phyloP scores from a whole-genome alignment of 2,329 filamentous ascomycete genomes.

The Didymella sp. region DNA sequence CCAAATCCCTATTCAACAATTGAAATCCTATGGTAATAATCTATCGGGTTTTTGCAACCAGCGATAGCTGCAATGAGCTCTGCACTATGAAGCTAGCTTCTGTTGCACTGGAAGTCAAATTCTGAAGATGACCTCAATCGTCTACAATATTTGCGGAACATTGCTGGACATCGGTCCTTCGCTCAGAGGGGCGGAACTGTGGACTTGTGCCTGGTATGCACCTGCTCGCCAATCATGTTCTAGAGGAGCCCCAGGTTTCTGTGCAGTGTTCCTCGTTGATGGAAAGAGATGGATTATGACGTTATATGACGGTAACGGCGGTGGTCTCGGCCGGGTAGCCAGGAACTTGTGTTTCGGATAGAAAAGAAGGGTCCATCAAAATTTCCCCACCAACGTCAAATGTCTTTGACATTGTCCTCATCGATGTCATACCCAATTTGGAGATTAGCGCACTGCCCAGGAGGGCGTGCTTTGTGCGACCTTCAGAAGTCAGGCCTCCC shows the following conservation, averaged over 20 bases:
- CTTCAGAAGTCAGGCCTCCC: not conserved
- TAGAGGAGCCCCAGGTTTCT: not conserved
- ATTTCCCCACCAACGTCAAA: not conserved
- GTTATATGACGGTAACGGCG: not conserved
- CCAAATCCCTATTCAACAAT: no score
- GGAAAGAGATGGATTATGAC: not conserved
- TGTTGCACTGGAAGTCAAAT: not conserved
- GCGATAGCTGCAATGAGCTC: not conserved
- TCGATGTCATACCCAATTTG: conserved; percentile 1
- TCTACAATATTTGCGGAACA: not conserved
- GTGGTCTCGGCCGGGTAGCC: conserved; percentile 7
- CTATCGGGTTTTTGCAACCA: no score
- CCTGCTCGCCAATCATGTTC: not conserved
- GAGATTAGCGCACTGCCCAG: not conserved
- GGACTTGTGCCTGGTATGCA: not conserved
- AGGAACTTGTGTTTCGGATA: conserved; percentile 12
- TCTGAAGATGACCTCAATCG: not conserved
- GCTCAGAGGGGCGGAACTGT: no score
- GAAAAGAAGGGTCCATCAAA: conserved; percentile 3
- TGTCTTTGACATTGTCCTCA: not conserved
- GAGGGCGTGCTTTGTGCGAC: not conserved
- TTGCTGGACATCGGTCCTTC: not conserved
- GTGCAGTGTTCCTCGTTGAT: not conserved
- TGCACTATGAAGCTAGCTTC: not conserved
- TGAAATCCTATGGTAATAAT: no score